Conservation (phyloP, 129 eudicot species). For the Helichrysum umbraculigerum region DNA sequence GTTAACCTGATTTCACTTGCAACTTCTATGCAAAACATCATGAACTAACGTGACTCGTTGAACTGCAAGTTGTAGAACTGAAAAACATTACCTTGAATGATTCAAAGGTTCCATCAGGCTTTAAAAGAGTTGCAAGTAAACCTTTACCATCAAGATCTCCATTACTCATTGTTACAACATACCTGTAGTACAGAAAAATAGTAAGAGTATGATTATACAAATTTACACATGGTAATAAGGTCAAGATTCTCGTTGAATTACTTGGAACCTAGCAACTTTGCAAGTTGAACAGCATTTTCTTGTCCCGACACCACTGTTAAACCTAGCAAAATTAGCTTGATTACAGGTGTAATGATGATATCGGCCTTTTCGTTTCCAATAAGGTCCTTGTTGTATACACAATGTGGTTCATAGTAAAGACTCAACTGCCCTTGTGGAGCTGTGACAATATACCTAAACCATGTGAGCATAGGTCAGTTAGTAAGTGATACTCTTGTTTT, state of each 20-base stretch:
- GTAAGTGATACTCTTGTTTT: neutral
- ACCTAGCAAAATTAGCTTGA: slow-evolving; percentile 74
- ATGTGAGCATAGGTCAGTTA: slow-evolving; percentile 10
- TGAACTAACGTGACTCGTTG: neutral
- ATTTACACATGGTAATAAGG: neutral
- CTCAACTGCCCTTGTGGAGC: slow-evolving; percentile 62
- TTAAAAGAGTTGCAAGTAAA: slow-evolving; percentile 61
- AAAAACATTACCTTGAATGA: slow-evolving; percentile 74
- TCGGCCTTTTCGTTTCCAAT: slow-evolving; percentile 74
- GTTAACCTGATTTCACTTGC: neutral
- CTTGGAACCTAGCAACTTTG: slow-evolving; percentile 73
- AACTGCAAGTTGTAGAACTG: slow-evolving; percentile 2
- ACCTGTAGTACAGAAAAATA: slow-evolving; percentile 38
- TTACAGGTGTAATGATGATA: slow-evolving; percentile 88
- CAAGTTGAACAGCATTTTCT: slow-evolving; percentile 91
- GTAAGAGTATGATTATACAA: slow-evolving; percentile 2
- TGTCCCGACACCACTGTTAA: slow-evolving; percentile 92
- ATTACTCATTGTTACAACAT: slow-evolving; percentile 86
- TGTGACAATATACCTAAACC: slow-evolving; percentile 68
- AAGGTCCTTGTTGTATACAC: slow-evolving; percentile 59
- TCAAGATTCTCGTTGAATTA: slow-evolving; percentile 27
- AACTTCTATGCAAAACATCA: neutral
- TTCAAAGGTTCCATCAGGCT: slow-evolving; percentile 68
- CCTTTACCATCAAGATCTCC: slow-evolving; percentile 97
- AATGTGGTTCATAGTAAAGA: slow-evolving; percentile 92